These are phyloP conservation scores for Kodamaea laetipori DNA, from an alignment of 805 yeast genomes.

Conservation along the genomic window DNA sequence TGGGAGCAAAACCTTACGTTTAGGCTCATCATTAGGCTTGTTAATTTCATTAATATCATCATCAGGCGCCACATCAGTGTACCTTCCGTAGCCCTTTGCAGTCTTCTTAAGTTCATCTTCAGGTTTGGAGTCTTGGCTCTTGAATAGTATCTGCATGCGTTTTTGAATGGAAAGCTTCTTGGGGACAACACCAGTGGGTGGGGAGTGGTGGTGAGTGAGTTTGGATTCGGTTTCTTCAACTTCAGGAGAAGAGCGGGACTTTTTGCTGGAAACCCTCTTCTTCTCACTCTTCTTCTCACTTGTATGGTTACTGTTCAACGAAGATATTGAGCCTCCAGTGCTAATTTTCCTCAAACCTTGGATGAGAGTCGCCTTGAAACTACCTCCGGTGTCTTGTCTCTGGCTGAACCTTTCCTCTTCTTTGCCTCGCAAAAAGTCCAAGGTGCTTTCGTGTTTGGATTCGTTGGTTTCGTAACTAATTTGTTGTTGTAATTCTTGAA, in stretches of 20 bases:
- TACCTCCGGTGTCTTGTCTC: conserved; percentile 44
- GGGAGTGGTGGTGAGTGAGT: conserved; percentile 1
- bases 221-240: not conserved
- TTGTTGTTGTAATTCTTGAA: conserved; percentile 38
- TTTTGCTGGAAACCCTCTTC: conserved; percentile 7
- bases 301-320: conserved; percentile 11
- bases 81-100: conserved; percentile 82
- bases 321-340: conserved; percentile 33
- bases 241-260: conserved; percentile 2
- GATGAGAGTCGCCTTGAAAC: conserved; percentile 34
- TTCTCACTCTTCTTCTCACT: conserved; percentile 9
- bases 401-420: conserved; percentile 26
- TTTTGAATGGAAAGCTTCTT: conserved; percentile 49
- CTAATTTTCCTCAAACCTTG: conserved; percentile 41
- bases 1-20: conserved; percentile 23
- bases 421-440: conserved; percentile 39
- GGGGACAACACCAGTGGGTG: conserved; percentile 10
- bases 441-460: conserved; percentile 26
- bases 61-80: conserved; percentile 46
- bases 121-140: conserved; percentile 28
- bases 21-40: conserved; percentile 11
- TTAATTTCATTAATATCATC: conserved; percentile 40
- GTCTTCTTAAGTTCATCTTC: conserved; percentile 52
- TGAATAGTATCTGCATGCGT: conserved; percentile 54
- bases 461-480: conserved; percentile 15